A percentile compares a stretch with the other conserved stretches of the same genome.
Evolutionary conservation across 352 stramenopile genomes (phyloP).

Genomic region (Phytophthora nicotianae): DNA sequence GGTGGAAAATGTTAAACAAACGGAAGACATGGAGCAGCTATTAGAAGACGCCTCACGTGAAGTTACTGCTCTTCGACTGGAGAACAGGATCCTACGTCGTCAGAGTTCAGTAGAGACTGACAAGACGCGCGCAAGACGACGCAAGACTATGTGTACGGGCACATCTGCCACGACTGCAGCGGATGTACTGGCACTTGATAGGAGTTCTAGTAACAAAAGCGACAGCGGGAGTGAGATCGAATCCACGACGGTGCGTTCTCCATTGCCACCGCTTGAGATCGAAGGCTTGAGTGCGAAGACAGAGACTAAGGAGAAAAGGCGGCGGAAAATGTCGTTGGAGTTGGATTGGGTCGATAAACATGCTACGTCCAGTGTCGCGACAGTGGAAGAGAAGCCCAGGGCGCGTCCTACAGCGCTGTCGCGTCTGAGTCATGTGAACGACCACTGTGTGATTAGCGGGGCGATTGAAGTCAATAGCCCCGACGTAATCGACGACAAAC

Average conservation of each 20-base stretch:
- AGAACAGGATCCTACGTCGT: slow-evolving; percentile 45
- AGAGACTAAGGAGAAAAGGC: slow-evolving; percentile 9
- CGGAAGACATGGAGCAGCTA: slow-evolving; percentile 34
- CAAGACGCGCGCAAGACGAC: slow-evolving; percentile 14
- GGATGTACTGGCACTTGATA: slow-evolving; percentile 32
- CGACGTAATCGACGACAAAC: slow-evolving; percentile 19
- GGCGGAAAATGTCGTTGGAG: slow-evolving; percentile 28
- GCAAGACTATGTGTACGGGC: slow-evolving; percentile 21
- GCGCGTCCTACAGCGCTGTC: background rate
- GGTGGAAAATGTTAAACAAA: slow-evolving; percentile 17
- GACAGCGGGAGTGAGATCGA: slow-evolving; percentile 22
- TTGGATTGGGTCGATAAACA: slow-evolving; percentile 32
- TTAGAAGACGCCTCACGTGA: slow-evolving; percentile 44
- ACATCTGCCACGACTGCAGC: slow-evolving; percentile 24
- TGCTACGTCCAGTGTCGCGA: background rate
- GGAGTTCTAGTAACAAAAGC: slow-evolving; percentile 11
- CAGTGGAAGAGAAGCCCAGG: slow-evolving; percentile 1
- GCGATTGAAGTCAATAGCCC: slow-evolving; percentile 20
- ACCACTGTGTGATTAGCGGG: slow-evolving; percentile 25
- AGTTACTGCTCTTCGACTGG: slow-evolving; percentile 37
- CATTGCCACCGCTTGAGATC: slow-evolving; percentile 20
- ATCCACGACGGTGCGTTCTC: background rate
- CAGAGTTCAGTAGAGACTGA: slow-evolving; percentile 14
- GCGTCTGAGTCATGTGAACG: slow-evolving; percentile 19
- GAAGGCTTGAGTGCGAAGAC: slow-evolving; percentile 7